Percentiles rank a stretch among this genome's conserved stretches.
phyloP scores from a whole-genome alignment of 176 grass and related monocot species.

The Oryza coarctata region DNA sequence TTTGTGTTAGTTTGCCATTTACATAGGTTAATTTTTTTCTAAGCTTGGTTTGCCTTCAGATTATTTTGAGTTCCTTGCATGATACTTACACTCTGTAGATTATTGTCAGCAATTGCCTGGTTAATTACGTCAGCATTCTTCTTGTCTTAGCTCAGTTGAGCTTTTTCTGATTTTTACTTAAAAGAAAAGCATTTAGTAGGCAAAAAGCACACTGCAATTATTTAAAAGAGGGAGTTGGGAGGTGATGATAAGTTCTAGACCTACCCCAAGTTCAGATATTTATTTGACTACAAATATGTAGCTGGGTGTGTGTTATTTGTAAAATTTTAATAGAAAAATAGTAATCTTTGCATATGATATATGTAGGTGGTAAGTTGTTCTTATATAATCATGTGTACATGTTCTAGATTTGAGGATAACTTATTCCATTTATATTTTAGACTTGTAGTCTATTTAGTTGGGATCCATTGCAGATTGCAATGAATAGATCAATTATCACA shows the following conservation, averaged over 20 bases:
- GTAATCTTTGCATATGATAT: neutral
- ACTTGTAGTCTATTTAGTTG: no score
- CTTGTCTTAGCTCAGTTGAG: constrained; percentile 10
- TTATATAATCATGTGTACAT: neutral
- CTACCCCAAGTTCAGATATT: neutral
- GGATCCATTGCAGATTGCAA: no score
- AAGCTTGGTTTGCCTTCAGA: neutral
- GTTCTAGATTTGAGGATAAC: neutral
- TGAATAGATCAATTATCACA: neutral
- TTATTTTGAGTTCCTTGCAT: neutral
- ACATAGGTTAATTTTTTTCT: neutral
- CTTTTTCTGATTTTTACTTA: constrained; percentile 15
- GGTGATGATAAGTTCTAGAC: neutral
- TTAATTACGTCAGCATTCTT: neutral
- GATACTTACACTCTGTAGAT: neutral
- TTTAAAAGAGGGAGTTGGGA: neutral
- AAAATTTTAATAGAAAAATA: no score
- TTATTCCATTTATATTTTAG: neutral
- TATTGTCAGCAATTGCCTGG: neutral
- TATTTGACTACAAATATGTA: neutral
- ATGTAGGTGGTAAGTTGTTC: neutral
- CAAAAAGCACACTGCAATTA: neutral
- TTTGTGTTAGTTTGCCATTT: neutral
- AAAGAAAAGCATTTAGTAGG: neutral
- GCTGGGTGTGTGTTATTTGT: no score